These are phyloP conservation scores for Podaxis sp. DNA, from an alignment of 768 basidiomycete species.

Conservation along the genomic window DNA sequence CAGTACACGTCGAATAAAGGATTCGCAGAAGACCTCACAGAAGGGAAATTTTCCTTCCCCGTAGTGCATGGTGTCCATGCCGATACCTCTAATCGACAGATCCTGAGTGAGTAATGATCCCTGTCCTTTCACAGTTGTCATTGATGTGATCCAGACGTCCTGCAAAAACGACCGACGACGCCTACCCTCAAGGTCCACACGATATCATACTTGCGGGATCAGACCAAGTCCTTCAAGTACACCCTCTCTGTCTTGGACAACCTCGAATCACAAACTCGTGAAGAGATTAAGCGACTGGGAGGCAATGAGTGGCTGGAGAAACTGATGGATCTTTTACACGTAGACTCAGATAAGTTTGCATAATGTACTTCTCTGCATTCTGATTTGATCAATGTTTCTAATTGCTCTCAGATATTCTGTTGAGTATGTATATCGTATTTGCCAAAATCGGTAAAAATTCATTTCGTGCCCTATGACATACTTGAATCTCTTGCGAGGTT, in stretches of 20 bases:
- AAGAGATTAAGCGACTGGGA: conserved; percentile 71
- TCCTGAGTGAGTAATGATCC: conserved; percentile 66
- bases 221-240: conserved; percentile 86
- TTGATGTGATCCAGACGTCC: conserved; percentile 55
- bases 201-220: conserved; percentile 72
- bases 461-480: too few relatives aligned
- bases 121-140: neutral
- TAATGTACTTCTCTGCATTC: neutral
- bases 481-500: too few relatives aligned
- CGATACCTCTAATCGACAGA: conserved; percentile 70
- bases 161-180: conserved; percentile 84
- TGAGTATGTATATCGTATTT: neutral
- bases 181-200: conserved; percentile 79
- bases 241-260: conserved; percentile 66
- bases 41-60: conserved; percentile 98
- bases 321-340: conserved; percentile 53
- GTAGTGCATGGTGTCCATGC: conserved; percentile 87
- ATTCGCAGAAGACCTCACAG: conserved; percentile 91
- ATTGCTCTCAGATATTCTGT: neutral
- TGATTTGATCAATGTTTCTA: neutral
- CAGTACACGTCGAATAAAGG: conserved; percentile 85
- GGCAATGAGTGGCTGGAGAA: conserved; percentile 67
- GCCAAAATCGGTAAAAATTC: too few relatives aligned
- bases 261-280: conserved; percentile 64
- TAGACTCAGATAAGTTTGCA: conserved; percentile 25